Evolutionary conservation across 768 basidiomycete genomes (phyloP), one percentile per base, ranked within the genome.

Genomic region (Kwoniella heveanensis): DNA sequence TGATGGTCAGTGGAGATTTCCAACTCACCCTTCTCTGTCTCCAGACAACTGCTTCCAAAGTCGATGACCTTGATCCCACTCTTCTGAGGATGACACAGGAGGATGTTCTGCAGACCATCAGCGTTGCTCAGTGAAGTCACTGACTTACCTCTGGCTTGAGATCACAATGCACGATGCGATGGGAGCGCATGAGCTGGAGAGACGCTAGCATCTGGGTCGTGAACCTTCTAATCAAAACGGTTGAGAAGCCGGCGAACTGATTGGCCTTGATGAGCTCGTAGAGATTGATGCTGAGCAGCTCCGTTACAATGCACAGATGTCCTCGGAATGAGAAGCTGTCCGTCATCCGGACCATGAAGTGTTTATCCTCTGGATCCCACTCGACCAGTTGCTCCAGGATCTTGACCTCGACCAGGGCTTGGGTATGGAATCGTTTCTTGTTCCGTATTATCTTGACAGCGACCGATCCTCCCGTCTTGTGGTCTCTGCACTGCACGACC

Each of bases 201-300:
- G 92, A 92, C 80, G 90, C 81, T 49, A 98, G 83, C 90, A 99
- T 95, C 81, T 99, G 96, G 62, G 85, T 89, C 15, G 96, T 94
- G 82, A 99, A 98, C 44, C 96, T 88, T 26, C 96, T 89, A 68
- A 99, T 97, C 58, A 99, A 84, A 8, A 86, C 86, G 0, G 96
- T 97, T 36, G 94, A 91, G 81, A 99, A 99, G n/a, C 96, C 96
- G 53, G 90, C 90, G 71, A 98, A 98, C 65, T 91, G 92, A 80
- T 99, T 98, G 15, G 95, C 95, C 81, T 99, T 99, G 84, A 99
- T 97, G 65, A 99, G 83, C 81, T 99, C 96, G 82, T 98, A 99
- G 50, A 99, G 83, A 80, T 99, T 99, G 82, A 98, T 97, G 80
- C 94, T 97, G 65, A 99, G 84, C 44, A 98, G 83, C 80, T 99